Evolutionary conservation across 2,329 filamentous ascomycete genomes (phyloP), one percentile per base, ranked within the genome.

Genomic region (Aaosphaeria arxii): DNA sequence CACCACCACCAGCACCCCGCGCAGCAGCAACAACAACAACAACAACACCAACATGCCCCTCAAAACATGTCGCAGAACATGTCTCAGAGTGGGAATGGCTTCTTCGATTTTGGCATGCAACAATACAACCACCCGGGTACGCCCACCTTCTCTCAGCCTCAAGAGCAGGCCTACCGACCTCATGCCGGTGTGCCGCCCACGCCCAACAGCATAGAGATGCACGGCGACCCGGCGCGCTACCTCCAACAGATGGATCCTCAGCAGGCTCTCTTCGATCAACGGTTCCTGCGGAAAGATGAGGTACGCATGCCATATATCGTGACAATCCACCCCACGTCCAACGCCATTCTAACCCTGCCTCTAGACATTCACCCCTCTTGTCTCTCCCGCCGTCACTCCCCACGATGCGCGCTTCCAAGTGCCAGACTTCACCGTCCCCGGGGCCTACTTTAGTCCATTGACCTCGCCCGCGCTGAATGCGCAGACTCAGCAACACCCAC

Each of bases 341-440:
- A 24, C 17, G 17, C 17, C 17, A 24, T 24, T 24, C 65, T 67
- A 49, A 52, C 56, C 45, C 30, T 61, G 42, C 17, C 32, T 87
- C 83, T 84, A 89, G 80, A 77, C 84, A 7, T 91, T 91, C 63
- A 92, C 88, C 2, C 89, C 89, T 1, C 78, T 92, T 30, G 88
- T 89, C 7, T 91, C 89, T 13, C 89, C 89, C n/a, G 89, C 88
- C 4, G 88, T 92, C 40, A 91, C 88, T 2, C 88, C 89, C 24
- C 77, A 91, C 44, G 89, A 91, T 61, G 77, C 82, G 39, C 83
- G 86, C 54, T 90, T 89, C 65, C 57, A 69, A 45, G 59, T 76
- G 35, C 74, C 76, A 9, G 78, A 82, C 46, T 89, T 70, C 51
- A 79, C 81, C 5, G 77, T 88, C 4, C 84, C 86, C 0, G 82